Percentiles rank a stretch among this genome's conserved stretches.
Evolutionary conservation across 73 alveolate species (phyloP).

Genomic region (Tetrahymena thermophila): DNA sequence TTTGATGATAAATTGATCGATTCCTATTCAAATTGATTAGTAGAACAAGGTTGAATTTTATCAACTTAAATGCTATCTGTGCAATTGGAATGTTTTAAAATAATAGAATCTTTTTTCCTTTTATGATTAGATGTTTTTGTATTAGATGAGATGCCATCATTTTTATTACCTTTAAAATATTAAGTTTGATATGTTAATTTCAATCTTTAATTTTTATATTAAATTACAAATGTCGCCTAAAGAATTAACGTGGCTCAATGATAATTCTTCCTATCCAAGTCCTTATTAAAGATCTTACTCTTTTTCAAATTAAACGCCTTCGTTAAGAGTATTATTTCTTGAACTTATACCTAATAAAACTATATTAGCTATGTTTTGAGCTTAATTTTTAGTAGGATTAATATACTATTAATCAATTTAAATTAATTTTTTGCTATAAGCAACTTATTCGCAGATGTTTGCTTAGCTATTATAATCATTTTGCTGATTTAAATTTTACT

Average conservation of each 20-base stretch:
- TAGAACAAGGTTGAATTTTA: not conserved
- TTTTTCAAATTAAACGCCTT: too few relatives aligned
- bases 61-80: not conserved
- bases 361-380: too few relatives aligned
- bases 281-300: too few relatives aligned
- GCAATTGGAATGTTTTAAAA: too few relatives aligned
- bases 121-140: not conserved
- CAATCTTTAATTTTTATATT: too few relatives aligned
- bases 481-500: too few relatives aligned
- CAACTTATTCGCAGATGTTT: not conserved
- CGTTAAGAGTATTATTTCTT: too few relatives aligned
- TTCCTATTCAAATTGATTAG: not conserved
- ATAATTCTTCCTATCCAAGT: too few relatives aligned
- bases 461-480: not conserved
- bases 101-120: not conserved
- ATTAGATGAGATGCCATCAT: not conserved
- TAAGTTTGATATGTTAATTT: too few relatives aligned
- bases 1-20: not conserved
- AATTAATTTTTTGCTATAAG: not conserved
- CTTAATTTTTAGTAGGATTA: not conserved
- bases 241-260: too few relatives aligned
- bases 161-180: not conserved
- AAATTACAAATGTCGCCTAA: too few relatives aligned
- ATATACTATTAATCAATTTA: not conserved
- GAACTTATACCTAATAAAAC: not conserved